These are phyloP conservation scores for Kappamyces sp. DNA, from an alignment of 192 early-diverging fungal species.

Conservation along the genomic window DNA sequence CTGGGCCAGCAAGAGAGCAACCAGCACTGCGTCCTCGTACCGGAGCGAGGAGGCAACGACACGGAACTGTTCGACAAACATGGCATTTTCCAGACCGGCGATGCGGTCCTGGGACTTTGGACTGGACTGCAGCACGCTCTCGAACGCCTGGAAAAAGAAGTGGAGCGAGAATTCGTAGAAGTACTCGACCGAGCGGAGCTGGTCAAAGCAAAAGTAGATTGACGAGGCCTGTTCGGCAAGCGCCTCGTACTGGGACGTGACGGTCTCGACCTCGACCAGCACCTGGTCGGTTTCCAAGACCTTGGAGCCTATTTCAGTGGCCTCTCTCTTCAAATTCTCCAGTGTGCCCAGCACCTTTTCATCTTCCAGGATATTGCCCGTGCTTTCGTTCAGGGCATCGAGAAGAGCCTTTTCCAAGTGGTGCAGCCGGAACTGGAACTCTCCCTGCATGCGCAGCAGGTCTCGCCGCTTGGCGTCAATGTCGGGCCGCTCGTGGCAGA, in stretches of 20 bases:
- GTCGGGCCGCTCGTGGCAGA: conserved; percentile 93
- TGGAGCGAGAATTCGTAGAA: conserved; percentile 99
- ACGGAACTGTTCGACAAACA: conserved; percentile 77
- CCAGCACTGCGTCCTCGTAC: conserved; percentile 88
- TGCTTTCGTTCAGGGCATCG: conserved; percentile 87
- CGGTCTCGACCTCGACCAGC: conserved; percentile 93
- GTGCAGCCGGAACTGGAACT: conserved; percentile 88
- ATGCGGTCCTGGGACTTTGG: conserved; percentile 31
- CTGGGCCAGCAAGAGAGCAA: conserved; percentile 80
- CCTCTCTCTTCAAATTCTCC: conserved; percentile 94
- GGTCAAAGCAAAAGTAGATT: conserved; percentile 97
- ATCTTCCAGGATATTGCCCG: conserved; percentile 97
- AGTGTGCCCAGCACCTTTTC: conserved; percentile 89
- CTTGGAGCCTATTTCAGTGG: conserved; percentile 87
- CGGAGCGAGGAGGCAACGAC: conserved; percentile 76
- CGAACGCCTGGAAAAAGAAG: conserved; percentile 93
- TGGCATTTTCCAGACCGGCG: conserved; percentile 74
- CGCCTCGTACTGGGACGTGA: conserved; percentile 82
- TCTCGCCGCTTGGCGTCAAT: conserved; percentile 89
- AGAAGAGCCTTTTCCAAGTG: conserved; percentile 91
- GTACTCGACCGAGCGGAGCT: conserved; percentile 76
- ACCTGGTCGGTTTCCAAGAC: conserved; percentile 90
- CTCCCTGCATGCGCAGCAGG: conserved; percentile 90
- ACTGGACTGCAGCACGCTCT: conserved; percentile 67
- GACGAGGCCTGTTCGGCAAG: conserved; percentile 85